Percentiles rank a stretch among this genome's conserved stretches.
Evolutionary conservation across 305 asterid genomes (phyloP).

Genomic region (Plantago coronopus): DNA sequence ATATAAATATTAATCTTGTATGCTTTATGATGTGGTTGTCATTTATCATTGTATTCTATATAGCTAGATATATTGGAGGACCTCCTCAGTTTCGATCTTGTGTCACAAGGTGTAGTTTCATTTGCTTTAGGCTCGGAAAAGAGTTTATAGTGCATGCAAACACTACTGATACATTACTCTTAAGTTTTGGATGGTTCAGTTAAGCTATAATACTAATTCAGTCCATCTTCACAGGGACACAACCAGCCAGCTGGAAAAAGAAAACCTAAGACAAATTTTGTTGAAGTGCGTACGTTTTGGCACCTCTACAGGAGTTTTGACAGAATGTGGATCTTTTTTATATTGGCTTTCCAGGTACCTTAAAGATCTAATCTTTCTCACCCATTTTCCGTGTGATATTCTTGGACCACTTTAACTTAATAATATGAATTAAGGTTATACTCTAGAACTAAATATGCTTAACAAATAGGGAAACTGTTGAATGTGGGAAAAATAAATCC

Average conservation of each 20-base stretch:
- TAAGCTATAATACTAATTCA: constrained; percentile 14
- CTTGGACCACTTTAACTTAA: constrained; percentile 17
- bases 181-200: background rate
- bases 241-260: constrained; percentile 56
- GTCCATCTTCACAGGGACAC: constrained; percentile 41
- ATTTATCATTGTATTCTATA: background rate
- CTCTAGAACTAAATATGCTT: constrained; percentile 8
- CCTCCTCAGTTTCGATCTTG: too few relatives aligned
- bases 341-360: constrained; percentile 87
- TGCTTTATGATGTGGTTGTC: background rate
- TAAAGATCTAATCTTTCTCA: constrained; percentile 10
- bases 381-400: constrained; percentile 2
- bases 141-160: background rate
- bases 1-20: background rate
- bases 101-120: background rate
- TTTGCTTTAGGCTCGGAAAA: background rate
- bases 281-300: constrained; percentile 95
- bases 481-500: constrained; percentile 11
- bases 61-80: background rate
- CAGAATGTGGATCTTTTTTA: constrained; percentile 91
- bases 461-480: constrained; percentile 8
- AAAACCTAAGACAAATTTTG: constrained; percentile 96
- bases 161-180: background rate
- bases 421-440: constrained; percentile 7
- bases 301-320: constrained; percentile 94